These are phyloP conservation scores for Fonsecaea multimorphosa DNA, from an alignment of 2,329 filamentous ascomycete species.

Conservation along the genomic window DNA sequence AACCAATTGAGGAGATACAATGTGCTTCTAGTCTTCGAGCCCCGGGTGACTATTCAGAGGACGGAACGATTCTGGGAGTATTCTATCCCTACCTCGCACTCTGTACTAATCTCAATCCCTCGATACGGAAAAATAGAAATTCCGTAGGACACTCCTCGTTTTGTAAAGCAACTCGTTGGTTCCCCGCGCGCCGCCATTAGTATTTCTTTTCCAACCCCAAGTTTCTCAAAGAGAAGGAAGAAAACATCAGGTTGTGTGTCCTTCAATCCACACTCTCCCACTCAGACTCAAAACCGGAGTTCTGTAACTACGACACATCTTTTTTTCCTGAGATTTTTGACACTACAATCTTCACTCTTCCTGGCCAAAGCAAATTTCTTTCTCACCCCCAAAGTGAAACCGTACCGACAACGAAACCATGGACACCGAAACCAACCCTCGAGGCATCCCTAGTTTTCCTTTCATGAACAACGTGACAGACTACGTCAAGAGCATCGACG, in stretches of 20 bases:
- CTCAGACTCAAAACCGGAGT: background rate
- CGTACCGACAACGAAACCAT: background rate
- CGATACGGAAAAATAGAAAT: background rate
- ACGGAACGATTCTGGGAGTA: background rate
- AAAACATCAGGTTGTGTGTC: background rate
- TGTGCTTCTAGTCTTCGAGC: background rate
- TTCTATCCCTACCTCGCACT: no score
- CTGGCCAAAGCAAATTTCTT: background rate
- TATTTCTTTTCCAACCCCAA: background rate
- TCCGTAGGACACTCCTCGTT: background rate
- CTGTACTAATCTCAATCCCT: background rate
- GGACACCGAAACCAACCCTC: conserved; percentile 47
- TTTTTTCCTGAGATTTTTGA: no score
- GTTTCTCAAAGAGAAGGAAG: background rate
- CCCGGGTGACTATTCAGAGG: background rate
- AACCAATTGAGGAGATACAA: background rate
- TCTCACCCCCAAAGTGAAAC: background rate
- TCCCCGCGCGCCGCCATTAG: background rate
- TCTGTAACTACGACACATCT: background rate
- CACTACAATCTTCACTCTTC: background rate
- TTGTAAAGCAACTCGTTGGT: background rate
- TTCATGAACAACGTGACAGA: conserved; percentile 56
- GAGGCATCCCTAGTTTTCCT: conserved; percentile 54
- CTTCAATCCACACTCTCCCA: background rate
- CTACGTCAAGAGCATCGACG: conserved; percentile 53